Conservation (phyloP, 345 rosid genomes). For the Acer negundo region DNA sequence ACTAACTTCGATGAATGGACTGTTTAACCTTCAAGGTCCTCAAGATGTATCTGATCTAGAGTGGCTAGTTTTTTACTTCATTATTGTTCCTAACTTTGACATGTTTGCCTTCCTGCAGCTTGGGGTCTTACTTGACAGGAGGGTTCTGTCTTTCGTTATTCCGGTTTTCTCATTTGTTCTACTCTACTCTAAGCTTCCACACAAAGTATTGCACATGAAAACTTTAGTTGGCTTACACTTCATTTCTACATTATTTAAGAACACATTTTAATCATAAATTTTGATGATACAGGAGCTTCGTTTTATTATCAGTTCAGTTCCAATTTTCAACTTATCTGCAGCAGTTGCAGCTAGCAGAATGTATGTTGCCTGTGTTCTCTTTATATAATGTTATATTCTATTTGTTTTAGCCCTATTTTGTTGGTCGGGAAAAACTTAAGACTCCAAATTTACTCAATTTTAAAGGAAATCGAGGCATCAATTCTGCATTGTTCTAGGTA, state of each 20-base stretch:
- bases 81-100: neutral
- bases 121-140: constrained; percentile 75
- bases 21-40: neutral
- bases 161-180: constrained; percentile 71
- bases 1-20: too few species aligned
- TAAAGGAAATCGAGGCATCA: neutral
- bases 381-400: neutral
- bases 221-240: constrained; percentile 26
- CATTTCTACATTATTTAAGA: constrained; percentile 8
- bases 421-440: neutral
- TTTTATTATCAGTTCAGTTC: constrained; percentile 88
- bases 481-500: neutral
- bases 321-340: constrained; percentile 90
- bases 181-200: constrained; percentile 96
- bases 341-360: constrained; percentile 91
- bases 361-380: constrained; percentile 39
- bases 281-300: constrained; percentile 82
- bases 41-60: neutral
- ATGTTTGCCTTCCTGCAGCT: constrained; percentile 53
- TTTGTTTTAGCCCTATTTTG: neutral
- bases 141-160: constrained; percentile 58
- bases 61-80: neutral
- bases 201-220: constrained; percentile 60
- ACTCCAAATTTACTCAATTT: neutral
- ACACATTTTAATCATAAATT: neutral